phyloP scores from a whole-genome alignment of 441 rosid genomes.

The Pelargonium fulgidum region DNA sequence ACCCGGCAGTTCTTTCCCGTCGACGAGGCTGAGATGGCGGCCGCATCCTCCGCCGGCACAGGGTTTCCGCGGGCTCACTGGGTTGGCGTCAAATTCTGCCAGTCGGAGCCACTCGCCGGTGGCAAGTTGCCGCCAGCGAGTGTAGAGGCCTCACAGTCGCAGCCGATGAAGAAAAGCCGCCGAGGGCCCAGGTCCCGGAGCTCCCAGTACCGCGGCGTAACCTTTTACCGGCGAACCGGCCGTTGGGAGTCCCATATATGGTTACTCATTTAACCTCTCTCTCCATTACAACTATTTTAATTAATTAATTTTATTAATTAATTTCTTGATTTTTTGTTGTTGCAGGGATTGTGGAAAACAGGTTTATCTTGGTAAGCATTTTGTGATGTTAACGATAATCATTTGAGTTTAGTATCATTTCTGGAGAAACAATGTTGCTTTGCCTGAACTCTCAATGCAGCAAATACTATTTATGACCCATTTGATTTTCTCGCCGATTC shows the following conservation, averaged over 20 bases:
- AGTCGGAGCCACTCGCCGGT: constrained; percentile 63
- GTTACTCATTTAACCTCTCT: too few species aligned
- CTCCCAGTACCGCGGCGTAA: constrained; percentile 94
- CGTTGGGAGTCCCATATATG: constrained; percentile 98
- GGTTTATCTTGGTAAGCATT: too few species aligned
- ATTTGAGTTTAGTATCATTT: background rate
- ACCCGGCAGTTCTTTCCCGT: constrained; percentile 65
- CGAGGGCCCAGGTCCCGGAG: constrained; percentile 95
- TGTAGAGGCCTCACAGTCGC: too few species aligned
- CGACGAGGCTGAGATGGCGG: constrained; percentile 36
- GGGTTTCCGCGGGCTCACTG: constrained; percentile 66
- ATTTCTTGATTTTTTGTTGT: too few species aligned
- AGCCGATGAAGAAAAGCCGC: constrained; percentile 90
- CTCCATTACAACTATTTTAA: too few species aligned
- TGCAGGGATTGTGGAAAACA: constrained; percentile 99
- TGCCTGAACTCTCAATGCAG: constrained; percentile 10
- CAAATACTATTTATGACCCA: background rate
- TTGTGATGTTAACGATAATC: too few species aligned
- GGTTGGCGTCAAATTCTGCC: constrained; percentile 77
- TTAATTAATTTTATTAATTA: too few species aligned
- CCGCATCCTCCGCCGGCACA: too few species aligned
- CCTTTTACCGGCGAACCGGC: constrained; percentile 93
- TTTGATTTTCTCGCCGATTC: too few species aligned
- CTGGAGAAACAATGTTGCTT: background rate
- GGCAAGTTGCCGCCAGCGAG: too few species aligned